Percentiles rank a stretch among this genome's conserved stretches.
Conservation (phyloP, 2,329 filamentous ascomycete genomes). For the Blastomyces percursus region DNA sequence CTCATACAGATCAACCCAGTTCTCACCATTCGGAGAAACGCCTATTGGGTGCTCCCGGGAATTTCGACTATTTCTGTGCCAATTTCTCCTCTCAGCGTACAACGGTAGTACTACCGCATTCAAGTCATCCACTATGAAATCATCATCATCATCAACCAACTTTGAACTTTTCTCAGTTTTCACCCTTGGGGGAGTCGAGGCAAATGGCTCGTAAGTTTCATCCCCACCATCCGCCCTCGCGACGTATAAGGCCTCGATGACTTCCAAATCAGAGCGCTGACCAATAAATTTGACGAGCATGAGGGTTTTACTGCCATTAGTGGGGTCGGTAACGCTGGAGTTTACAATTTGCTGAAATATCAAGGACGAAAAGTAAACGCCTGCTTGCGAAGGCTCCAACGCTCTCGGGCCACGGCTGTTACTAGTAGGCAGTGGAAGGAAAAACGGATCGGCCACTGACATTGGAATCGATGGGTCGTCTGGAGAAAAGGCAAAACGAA, state of each 20-base stretch:
- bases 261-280: slow-evolving; percentile 22
- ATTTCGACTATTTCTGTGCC: background rate
- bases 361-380: slow-evolving; percentile 22
- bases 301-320: slow-evolving; percentile 15
- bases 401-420: slow-evolving; percentile 7
- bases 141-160: slow-evolving; percentile 12
- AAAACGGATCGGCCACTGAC: slow-evolving; percentile 25
- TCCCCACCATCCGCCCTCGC: slow-evolving; percentile 9
- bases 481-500: slow-evolving; percentile 22
- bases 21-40: background rate
- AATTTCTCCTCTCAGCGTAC: background rate
- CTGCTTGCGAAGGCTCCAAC: background rate
- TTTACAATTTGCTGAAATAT: slow-evolving; percentile 25
- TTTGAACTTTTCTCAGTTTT: background rate
- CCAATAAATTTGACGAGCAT: slow-evolving; percentile 29
- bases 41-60: background rate
- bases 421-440: slow-evolving; percentile 21
- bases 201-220: background rate
- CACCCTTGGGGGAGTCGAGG: background rate
- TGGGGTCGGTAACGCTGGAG: slow-evolving; percentile 13
- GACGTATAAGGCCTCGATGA: slow-evolving; percentile 29
- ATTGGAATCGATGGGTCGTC: slow-evolving; percentile 17
- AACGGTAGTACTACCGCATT: slow-evolving; percentile 11
- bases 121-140: slow-evolving; percentile 32
- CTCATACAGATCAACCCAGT: slow-evolving; percentile 1